Base-by-base conservation (phyloP, 805 yeast species). In the Grigorovia transvaalensis region DNA sequence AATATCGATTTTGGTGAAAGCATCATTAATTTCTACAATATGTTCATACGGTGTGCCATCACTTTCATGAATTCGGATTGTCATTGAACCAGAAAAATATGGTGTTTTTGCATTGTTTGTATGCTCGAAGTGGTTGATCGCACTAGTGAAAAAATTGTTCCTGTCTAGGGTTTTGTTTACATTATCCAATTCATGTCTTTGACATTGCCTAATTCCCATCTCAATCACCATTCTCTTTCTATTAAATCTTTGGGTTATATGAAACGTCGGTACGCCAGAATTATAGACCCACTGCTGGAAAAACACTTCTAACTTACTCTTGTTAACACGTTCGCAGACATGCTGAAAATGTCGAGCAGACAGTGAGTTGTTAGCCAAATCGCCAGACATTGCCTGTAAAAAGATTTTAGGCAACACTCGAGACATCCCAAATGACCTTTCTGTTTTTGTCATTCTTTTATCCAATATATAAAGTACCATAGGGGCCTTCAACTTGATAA, bases 21-120 rank as follows among this genome's bases (percentile, higher is more conserved):
- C 78, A 45, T 91, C 97, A 59, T 88, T 87, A 50, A 93, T 72
- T 57, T 88, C 95, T 20, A 93, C 96, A 47, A 93, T 91, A 65
- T 93, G 99, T 62, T 93, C 99, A 63, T 93, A 93, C 0, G 99
- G 99, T 0, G 98, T 88, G 9, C 99, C 99, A 67, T 93, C 98
- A 0, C 96, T 95, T 63, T 93, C 99, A 64, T 93, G 99, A 41
- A 93, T 90, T 61, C 99, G 74, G 41, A 93, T 87, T 0, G 99
- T 93, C 86, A 93, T 88, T 0, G 98, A 96, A 0, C 99, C 99
- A 0, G 87, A 78, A 62, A 90, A 88, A 1, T 82, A 76, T 0
- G 66, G 60, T 1, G 65, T 60, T 19, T 56, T 47, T 30, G 57
- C 57, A 20, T 56, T 53, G 5, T 56, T 48, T 6, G 59, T 62